These are phyloP conservation scores for Cupressus sempervirens DNA, from an alignment of 75 land plant species.

Conservation along the genomic window DNA sequence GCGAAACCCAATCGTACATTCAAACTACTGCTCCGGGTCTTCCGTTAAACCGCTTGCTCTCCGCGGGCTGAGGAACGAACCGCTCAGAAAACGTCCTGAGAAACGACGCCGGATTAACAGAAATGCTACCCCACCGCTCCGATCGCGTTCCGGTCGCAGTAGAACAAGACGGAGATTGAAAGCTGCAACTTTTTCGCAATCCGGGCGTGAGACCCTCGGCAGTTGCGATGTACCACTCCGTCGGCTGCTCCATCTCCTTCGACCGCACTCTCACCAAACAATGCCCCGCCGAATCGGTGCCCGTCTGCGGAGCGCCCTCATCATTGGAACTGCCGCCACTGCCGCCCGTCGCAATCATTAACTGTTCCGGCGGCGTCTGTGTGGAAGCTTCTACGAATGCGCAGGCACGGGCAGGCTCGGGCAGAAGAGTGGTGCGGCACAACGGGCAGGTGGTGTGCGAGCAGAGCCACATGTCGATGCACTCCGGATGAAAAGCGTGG, in stretches of 20 bases:
- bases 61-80: too few relatives aligned
- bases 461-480: conserved; percentile 35
- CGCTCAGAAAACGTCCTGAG: neutral
- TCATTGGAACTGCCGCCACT: neutral
- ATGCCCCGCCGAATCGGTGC: neutral
- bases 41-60: neutral
- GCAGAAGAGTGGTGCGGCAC: conserved; percentile 21
- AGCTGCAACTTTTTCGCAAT: neutral
- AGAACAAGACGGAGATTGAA: neutral
- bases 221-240: neutral
- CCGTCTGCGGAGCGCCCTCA: neutral
- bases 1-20: neutral
- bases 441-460: conserved; percentile 39
- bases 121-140: too few relatives aligned
- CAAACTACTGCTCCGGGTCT: neutral
- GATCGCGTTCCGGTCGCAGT: neutral
- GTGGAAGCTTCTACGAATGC: neutral
- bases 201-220: neutral
- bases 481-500: conserved; percentile 32
- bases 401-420: neutral
- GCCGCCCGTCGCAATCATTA: neutral
- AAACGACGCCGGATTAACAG: neutral
- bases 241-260: neutral
- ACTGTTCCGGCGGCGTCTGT: neutral
- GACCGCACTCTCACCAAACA: neutral